phyloP scores from a whole-genome alignment of 2,329 filamentous ascomycete genomes.

The Atkinsonella texensis region DNA sequence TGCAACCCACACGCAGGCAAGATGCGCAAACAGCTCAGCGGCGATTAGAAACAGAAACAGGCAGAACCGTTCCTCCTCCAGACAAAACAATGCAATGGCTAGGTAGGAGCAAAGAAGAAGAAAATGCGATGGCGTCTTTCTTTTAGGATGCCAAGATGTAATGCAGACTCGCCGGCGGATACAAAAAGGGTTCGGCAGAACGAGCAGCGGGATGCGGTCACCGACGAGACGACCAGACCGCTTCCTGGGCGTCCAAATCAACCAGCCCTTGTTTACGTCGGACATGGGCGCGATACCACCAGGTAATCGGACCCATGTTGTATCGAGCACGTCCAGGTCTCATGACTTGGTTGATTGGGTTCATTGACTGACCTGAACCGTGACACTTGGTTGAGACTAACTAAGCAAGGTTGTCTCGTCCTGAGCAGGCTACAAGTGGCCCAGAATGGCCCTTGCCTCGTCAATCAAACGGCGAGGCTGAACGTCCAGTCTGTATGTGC shows the following conservation, averaged over 20 bases:
- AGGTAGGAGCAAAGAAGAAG: background rate
- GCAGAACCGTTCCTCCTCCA: background rate
- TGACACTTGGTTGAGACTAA: slow-evolving; percentile 3
- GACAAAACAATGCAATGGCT: background rate
- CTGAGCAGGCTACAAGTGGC: background rate
- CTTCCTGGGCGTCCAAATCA: background rate
- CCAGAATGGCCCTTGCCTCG: slow-evolving; percentile 12
- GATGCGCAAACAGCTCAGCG: background rate
- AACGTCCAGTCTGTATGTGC: background rate
- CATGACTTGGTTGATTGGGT: slow-evolving; percentile 2
- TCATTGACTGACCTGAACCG: slow-evolving; percentile 2
- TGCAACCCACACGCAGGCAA: slow-evolving; percentile 4
- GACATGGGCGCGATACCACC: slow-evolving; percentile 4
- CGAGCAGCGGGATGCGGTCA: slow-evolving; percentile 18
- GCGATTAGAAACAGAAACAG: slow-evolving; percentile 4
- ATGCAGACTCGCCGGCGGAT: background rate
- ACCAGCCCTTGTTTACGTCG: slow-evolving; percentile 1
- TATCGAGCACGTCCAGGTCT: background rate
- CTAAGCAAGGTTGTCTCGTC: background rate
- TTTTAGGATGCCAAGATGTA: slow-evolving; percentile 2
- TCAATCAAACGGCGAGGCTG: slow-evolving; percentile 10
- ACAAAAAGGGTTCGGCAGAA: slow-evolving; percentile 12
- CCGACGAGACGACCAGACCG: slow-evolving; percentile 12
- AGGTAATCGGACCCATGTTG: slow-evolving; percentile 5
- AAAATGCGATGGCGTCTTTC: slow-evolving; percentile 9